A percentile compares a stretch with the other conserved stretches of the same genome.
These are phyloP conservation scores for Achaetomiella virescens DNA, from an alignment of 495 filamentous ascomycete genomes.

Conservation along the genomic window DNA sequence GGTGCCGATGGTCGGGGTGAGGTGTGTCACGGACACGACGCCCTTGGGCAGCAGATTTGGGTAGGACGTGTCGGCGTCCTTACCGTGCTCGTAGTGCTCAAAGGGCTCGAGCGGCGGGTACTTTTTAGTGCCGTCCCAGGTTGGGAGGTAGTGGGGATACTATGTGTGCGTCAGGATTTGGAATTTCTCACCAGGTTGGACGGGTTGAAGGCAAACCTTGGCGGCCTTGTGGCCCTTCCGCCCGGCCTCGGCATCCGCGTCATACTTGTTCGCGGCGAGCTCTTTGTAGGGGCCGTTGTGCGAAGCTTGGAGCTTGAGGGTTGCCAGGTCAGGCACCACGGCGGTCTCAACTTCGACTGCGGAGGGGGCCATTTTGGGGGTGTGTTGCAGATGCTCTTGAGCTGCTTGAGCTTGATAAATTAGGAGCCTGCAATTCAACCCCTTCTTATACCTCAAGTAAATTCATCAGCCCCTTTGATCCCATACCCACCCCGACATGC, in stretches of 20 bases:
- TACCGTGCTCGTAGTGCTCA: conserved; percentile 65
- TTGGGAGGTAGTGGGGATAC: conserved; percentile 74
- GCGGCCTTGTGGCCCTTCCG: conserved; percentile 41
- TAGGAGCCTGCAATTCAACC: background rate
- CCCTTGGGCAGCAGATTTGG: conserved; percentile 57
- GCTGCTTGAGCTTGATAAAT: background rate
- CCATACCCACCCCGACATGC: background rate
- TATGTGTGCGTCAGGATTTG: conserved; percentile 22
- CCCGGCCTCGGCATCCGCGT: conserved; percentile 41
- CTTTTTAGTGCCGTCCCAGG: conserved; percentile 57
- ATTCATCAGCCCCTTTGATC: background rate
- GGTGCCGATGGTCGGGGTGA: conserved; percentile 70
- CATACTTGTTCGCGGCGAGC: conserved; percentile 46
- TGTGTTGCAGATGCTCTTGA: background rate
- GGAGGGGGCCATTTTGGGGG: conserved; percentile 24
- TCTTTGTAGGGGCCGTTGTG: conserved; percentile 58
- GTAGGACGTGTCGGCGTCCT: conserved; percentile 60
- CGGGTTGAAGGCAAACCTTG: conserved; percentile 23
- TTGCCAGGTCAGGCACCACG: conserved; percentile 21
- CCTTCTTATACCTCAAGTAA: background rate
- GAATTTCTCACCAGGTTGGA: background rate
- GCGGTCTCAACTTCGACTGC: conserved; percentile 32
- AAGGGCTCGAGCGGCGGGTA: conserved; percentile 64
- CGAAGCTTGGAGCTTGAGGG: conserved; percentile 31
- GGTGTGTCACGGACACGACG: conserved; percentile 42